phyloP scores from a whole-genome alignment of 352 stramenopile genomes.

The Globisporangium barbulae region DNA sequence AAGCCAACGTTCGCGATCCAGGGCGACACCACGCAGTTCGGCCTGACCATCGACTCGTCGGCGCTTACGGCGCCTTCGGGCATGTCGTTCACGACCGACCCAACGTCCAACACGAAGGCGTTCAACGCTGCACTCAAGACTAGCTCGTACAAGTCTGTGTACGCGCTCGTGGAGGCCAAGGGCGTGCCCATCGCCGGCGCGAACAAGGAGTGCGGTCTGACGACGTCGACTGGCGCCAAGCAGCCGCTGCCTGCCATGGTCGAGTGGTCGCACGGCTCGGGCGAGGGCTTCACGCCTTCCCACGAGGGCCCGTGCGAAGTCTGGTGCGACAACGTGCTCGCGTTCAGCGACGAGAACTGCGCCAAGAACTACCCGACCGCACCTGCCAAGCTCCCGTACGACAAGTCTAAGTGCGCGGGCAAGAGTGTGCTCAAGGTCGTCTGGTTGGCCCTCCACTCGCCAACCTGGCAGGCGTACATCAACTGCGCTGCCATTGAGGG shows the following conservation, averaged over 20 bases:
- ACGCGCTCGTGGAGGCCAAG: background rate
- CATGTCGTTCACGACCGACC: background rate
- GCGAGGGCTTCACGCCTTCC: too few species aligned
- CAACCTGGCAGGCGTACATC: constrained; percentile 27
- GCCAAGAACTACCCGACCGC: constrained; percentile 29
- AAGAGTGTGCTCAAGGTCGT: constrained; percentile 29
- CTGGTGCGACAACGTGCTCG: constrained; percentile 43
- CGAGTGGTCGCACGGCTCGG: too few species aligned
- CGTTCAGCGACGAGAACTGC: constrained; percentile 49
- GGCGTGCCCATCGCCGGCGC: background rate
- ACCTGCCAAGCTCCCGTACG: constrained; percentile 34
- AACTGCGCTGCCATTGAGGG: constrained; percentile 10
- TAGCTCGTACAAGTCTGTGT: background rate
- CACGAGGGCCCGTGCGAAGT: constrained; percentile 32
- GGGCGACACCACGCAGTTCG: background rate
- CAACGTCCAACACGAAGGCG: background rate
- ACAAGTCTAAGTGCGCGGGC: constrained; percentile 38
- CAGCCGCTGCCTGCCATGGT: too few species aligned
- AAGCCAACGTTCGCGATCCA: background rate
- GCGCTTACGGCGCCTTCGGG: background rate
- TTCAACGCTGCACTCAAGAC: background rate
- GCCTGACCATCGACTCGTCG: background rate
- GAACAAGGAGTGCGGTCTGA: background rate
- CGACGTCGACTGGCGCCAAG: too few species aligned
- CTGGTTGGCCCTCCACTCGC: constrained; percentile 36